Evolutionary conservation across 257 asterid species (phyloP), one percentile per base, ranked within the genome.

Genomic region (Plantago elongata): DNA sequence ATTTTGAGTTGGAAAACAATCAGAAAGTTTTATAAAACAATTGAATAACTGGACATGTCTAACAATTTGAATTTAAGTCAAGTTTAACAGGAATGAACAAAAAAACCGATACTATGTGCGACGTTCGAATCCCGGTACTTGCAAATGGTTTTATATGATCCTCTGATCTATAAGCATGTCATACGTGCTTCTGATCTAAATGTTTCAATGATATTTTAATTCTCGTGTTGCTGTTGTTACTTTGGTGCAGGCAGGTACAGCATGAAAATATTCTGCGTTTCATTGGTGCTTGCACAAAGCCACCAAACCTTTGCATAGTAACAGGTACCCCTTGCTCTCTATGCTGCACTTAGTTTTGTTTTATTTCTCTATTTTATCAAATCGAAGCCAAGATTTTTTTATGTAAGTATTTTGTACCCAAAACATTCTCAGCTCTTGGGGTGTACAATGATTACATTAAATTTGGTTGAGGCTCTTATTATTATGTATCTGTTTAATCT

Each of bases 241-340:
- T 68, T 51, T 70, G 52, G 54, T 81, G 80, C 89, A 91, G 98
- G 74, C 82, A 88, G 75, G 92, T 88, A 52, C 85, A 82, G 49
- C 96, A 91, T 80, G 77, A 34, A 78, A 84, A 91, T 73, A 77
- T 88, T 66, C 94, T 88, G 57, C 85, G 79, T n/a, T 88, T 86
- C 79, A 78, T 91, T 49, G 98, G 96, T 62, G 92, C 96, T 54
- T 84, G 94, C 79, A 77, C 87, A 49, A 81, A 81, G 78, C 75
- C 74, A 60, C 98, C 96, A 45, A 82, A 84, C 66, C 74, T 86
- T 70, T 84, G 88, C 79, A 88, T 91, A 57, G 75, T 88, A 67
- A 88, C 98, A 79, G 98, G 96, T 91, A 78, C 63, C 62, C n/a
- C 62, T 72, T 69, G 46, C 37, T 5, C 61, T 63, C 64, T 51